phyloP scores from a whole-genome alignment of 1,284 basidiomycete species.

The Crepidotus sp. region DNA sequence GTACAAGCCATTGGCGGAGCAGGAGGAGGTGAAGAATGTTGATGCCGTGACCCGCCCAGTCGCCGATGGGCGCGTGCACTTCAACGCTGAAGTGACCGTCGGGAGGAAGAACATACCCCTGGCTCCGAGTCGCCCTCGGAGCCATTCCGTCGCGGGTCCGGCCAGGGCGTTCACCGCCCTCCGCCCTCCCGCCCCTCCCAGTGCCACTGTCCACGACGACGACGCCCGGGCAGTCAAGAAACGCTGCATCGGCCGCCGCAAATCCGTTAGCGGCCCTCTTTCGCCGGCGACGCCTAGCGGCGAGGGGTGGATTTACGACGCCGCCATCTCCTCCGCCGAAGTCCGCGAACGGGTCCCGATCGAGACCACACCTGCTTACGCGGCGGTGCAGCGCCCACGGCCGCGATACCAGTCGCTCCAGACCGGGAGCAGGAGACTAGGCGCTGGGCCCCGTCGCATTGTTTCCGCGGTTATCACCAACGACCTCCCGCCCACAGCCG shows the following conservation, averaged over 20 bases:
- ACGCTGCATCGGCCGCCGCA: slow-evolving; percentile 45
- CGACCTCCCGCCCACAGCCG: not conserved
- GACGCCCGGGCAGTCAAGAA: slow-evolving; percentile 41
- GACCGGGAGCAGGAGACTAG: slow-evolving; percentile 3
- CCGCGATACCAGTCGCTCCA: slow-evolving; percentile 18
- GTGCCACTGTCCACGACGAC: slow-evolving; percentile 17
- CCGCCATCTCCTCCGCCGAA: slow-evolving; percentile 34
- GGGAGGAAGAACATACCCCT: slow-evolving; percentile 19
- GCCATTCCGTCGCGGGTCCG: slow-evolving; percentile 22
- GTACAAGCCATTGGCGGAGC: slow-evolving; percentile 43
- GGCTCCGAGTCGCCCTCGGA: slow-evolving; percentile 22
- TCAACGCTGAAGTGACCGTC: slow-evolving; percentile 21
- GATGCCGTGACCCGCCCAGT: slow-evolving; percentile 13
- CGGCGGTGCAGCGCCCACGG: slow-evolving; percentile 1
- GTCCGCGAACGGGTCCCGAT: slow-evolving; percentile 7
- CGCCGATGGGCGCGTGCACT: slow-evolving; percentile 22
- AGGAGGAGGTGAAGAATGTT: slow-evolving; percentile 17
- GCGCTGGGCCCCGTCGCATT: slow-evolving; percentile 4
- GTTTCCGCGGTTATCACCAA: slow-evolving; percentile 1
- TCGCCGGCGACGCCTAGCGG: slow-evolving; percentile 19
- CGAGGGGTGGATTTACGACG: slow-evolving; percentile 43
- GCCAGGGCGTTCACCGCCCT: slow-evolving; percentile 5
- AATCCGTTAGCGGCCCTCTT: slow-evolving; percentile 33
- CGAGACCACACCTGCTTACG: slow-evolving; percentile 3
- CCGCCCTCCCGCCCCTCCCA: slow-evolving; percentile 1